phyloP scores from a whole-genome alignment of 2,329 filamentous ascomycete species.

The Arthrobotrys musiformis region DNA sequence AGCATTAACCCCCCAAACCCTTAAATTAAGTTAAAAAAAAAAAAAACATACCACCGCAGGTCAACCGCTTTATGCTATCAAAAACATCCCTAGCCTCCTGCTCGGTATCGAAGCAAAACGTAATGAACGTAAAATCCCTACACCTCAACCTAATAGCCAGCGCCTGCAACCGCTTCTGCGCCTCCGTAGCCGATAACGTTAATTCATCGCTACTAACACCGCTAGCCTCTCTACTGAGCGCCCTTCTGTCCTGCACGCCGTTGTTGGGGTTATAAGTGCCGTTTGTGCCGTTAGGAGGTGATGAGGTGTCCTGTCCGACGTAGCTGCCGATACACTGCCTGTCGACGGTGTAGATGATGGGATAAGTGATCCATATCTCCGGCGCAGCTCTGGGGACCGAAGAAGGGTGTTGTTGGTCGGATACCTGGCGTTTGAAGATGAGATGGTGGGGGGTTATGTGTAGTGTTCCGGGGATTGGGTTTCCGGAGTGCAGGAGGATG shows the following conservation, averaged over 20 bases:
- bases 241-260: conserved; percentile 58
- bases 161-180: conserved; percentile 46
- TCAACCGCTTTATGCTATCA: conserved; percentile 82
- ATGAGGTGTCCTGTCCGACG: conserved; percentile 9
- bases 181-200: conserved; percentile 63
- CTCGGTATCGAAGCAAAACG: conserved; percentile 84
- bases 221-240: conserved; percentile 65
- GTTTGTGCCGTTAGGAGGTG: conserved; percentile 71
- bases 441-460: conserved; percentile 73
- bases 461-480: conserved; percentile 69
- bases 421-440: conserved; percentile 61
- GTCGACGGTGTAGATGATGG: conserved; percentile 81
- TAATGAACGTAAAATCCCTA: conserved; percentile 92
- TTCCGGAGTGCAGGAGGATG: conserved; percentile 71
- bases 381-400: conserved; percentile 60
- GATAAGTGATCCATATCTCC: conserved; percentile 94
- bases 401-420: conserved; percentile 22
- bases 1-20: conserved; percentile 69
- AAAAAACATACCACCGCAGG: conserved; percentile 61
- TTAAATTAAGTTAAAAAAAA: neutral
- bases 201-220: conserved; percentile 65
- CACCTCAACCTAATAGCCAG: conserved; percentile 79
- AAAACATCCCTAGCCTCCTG: conserved; percentile 82
- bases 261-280: no score
- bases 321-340: conserved; percentile 47